phyloP scores from a whole-genome alignment of 1,284 basidiomycete genomes.

The Psilocybe mexicana region DNA sequence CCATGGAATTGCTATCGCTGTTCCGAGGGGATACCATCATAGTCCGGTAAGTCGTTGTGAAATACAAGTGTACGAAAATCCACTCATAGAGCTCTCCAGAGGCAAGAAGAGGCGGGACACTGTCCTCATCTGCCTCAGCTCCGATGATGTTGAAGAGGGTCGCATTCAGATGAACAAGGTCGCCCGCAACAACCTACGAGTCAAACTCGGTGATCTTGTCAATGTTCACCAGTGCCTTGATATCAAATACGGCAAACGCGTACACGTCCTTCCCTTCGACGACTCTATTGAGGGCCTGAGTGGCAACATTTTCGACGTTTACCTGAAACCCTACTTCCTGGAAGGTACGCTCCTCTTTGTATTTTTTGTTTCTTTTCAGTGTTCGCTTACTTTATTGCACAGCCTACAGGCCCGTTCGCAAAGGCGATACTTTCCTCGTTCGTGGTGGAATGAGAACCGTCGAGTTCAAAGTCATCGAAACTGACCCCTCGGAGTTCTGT shows the following conservation, averaged over 20 bases:
- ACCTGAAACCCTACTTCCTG: conserved; percentile 99
- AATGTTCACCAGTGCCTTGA: conserved; percentile 96
- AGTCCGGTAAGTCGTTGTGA: conserved; percentile 60
- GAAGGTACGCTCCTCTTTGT: conserved; percentile 59
- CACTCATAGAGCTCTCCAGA: conserved; percentile 36
- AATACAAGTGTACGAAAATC: not conserved
- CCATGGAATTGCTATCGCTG: conserved; percentile 93
- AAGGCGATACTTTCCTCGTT: conserved; percentile 98
- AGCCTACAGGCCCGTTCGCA: conserved; percentile 93
- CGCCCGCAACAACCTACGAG: conserved; percentile 96
- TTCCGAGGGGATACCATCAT: conserved; percentile 97
- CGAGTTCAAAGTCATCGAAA: conserved; percentile 98
- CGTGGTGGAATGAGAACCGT: conserved; percentile 97
- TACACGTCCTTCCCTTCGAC: conserved; percentile 97
- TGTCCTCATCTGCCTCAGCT: conserved; percentile 93
- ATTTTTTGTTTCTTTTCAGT: not conserved
- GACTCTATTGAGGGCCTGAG: conserved; percentile 98
- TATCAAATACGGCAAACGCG: conserved; percentile 99
- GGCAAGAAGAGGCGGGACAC: conserved; percentile 97
- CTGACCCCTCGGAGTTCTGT: conserved; percentile 94
- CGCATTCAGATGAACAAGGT: conserved; percentile 99
- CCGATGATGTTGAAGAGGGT: conserved; percentile 96
- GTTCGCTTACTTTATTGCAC: conserved; percentile 3
- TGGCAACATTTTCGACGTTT: conserved; percentile 98
- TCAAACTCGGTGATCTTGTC: conserved; percentile 96